Percentiles rank a stretch among this genome's conserved stretches.
These are phyloP conservation scores for Biancaea sappan DNA, from an alignment of 306 rosid species.

Conservation along the genomic window DNA sequence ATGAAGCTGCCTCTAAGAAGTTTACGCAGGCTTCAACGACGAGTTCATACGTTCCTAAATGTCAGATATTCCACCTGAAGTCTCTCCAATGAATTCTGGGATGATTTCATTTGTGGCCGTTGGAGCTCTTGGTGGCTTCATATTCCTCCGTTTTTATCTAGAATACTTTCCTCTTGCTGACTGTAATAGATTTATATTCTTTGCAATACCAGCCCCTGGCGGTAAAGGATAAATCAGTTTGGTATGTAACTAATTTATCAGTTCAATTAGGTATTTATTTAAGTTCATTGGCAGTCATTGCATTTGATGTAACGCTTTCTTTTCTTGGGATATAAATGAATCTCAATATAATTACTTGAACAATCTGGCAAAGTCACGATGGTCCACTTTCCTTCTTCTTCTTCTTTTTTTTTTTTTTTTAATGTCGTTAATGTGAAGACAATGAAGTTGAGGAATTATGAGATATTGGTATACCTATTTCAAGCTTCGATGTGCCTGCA, in stretches of 20 bases:
- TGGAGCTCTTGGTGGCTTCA: slow-evolving; percentile 29
- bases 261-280: slow-evolving; percentile 27
- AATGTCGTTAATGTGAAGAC: neutral
- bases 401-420: neutral
- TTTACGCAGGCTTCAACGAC: slow-evolving; percentile 56
- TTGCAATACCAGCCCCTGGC: slow-evolving; percentile 37
- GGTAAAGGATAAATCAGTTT: slow-evolving; percentile 31
- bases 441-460: neutral
- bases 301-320: slow-evolving; percentile 3
- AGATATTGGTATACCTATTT: neutral
- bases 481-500: neutral
- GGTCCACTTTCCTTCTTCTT: neutral
- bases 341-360: slow-evolving; percentile 15
- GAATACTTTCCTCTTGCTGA: slow-evolving; percentile 33
- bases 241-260: slow-evolving; percentile 36
- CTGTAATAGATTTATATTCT: slow-evolving; percentile 37
- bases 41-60: slow-evolving; percentile 53
- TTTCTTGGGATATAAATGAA: slow-evolving; percentile 31
- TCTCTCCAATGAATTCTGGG: slow-evolving; percentile 49
- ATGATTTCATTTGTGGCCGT: slow-evolving; percentile 14
- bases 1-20: slow-evolving; percentile 60
- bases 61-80: slow-evolving; percentile 75
- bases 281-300: slow-evolving; percentile 32
- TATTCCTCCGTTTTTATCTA: slow-evolving; percentile 14
- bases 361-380: slow-evolving; percentile 13